phyloP scores from a whole-genome alignment of 768 basidiomycete genomes.

The Xerocomus potaroensis region DNA sequence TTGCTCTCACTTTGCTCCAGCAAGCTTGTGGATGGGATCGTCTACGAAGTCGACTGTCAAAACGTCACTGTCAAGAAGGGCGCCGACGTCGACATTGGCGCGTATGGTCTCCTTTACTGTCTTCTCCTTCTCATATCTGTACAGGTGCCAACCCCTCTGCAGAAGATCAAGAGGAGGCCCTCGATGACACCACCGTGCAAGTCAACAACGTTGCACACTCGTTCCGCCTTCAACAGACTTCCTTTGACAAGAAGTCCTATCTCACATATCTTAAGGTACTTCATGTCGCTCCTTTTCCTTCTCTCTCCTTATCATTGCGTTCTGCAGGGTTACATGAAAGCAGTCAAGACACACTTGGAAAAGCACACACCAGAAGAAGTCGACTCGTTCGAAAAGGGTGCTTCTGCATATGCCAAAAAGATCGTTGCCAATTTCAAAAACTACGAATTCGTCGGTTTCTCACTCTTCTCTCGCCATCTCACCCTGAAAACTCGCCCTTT shows the following conservation, averaged over 20 bases:
- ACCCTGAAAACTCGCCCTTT: conserved; percentile 1
- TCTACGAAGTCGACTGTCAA: conserved; percentile 83
- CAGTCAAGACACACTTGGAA: conserved; percentile 64
- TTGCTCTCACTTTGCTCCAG: conserved; percentile 38
- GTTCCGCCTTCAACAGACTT: conserved; percentile 79
- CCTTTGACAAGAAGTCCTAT: conserved; percentile 91
- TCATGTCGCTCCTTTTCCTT: not conserved
- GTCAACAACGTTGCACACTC: conserved; percentile 93
- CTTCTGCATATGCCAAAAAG: conserved; percentile 78
- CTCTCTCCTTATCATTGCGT: not conserved
- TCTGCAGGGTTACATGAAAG: conserved; percentile 87
- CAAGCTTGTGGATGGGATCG: conserved; percentile 72
- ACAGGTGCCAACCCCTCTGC: conserved; percentile 89
- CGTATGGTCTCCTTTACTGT: conserved; percentile 11
- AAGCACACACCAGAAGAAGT: conserved; percentile 56
- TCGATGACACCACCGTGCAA: conserved; percentile 70
- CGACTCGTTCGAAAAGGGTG: conserved; percentile 76
- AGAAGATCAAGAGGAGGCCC: conserved; percentile 76
- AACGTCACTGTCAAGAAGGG: conserved; percentile 68
- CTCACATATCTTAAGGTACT: conserved; percentile 72
- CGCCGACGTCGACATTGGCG: conserved; percentile 85
- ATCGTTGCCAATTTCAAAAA: conserved; percentile 87
- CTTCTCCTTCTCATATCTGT: conserved; percentile 4
- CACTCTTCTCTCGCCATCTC: no score
- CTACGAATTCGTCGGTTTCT: conserved; percentile 76